phyloP scores from a whole-genome alignment of 495 filamentous ascomycete species.

The Penicillium desertorum region DNA sequence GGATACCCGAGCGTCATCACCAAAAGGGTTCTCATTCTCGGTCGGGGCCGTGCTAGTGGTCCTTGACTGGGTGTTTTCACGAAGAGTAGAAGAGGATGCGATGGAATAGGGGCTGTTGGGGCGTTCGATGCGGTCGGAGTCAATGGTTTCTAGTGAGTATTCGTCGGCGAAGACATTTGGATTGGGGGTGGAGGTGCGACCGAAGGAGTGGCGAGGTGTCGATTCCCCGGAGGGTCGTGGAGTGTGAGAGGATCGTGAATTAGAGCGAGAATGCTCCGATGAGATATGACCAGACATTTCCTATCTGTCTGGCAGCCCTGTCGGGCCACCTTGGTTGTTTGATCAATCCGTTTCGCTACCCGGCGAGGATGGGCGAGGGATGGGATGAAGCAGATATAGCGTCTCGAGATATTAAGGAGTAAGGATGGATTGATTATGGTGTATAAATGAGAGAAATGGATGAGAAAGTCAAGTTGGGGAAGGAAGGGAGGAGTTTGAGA shows the following conservation, averaged over 20 bases:
- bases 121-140: slow-evolving; percentile 37
- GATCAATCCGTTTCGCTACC: slow-evolving; percentile 26
- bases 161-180: slow-evolving; percentile 57
- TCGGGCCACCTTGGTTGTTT: slow-evolving; percentile 42
- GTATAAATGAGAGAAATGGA: slow-evolving; percentile 13
- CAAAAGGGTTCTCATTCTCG: slow-evolving; percentile 45
- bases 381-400: neutral
- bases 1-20: slow-evolving; percentile 42
- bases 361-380: slow-evolving; percentile 1
- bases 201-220: slow-evolving; percentile 37
- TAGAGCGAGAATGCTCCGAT: slow-evolving; percentile 45
- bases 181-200: slow-evolving; percentile 44
- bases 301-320: slow-evolving; percentile 42
- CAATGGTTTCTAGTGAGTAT: slow-evolving; percentile 48
- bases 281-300: slow-evolving; percentile 49
- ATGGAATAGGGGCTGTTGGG: slow-evolving; percentile 38
- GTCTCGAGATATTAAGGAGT: slow-evolving; percentile 6
- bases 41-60: slow-evolving; percentile 26
- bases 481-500: slow-evolving; percentile 25
- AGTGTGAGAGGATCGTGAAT: slow-evolving; percentile 39
- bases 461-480: slow-evolving; percentile 12
- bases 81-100: slow-evolving; percentile 39
- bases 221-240: slow-evolving; percentile 33
- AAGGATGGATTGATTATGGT: slow-evolving; percentile 2
- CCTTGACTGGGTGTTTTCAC: slow-evolving; percentile 31